phyloP scores from a whole-genome alignment of 1,284 basidiomycete species.

The Ustilago curta region DNA sequence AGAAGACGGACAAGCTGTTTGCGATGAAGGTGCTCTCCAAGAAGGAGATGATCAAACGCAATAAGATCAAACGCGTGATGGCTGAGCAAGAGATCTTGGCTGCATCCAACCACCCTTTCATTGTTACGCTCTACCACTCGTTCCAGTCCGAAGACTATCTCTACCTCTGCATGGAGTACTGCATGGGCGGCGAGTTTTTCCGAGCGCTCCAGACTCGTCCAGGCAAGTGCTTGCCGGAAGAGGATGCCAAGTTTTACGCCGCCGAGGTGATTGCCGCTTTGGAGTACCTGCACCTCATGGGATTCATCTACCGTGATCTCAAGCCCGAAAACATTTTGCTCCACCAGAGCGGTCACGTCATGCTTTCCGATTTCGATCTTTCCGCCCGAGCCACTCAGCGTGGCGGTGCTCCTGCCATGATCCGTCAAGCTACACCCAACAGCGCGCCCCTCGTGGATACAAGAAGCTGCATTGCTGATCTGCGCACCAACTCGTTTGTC shows the following conservation, averaged over 20 bases:
- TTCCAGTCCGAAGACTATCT: constrained; percentile 69
- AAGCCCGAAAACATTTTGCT: constrained; percentile 98
- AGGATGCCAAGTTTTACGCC: constrained; percentile 95
- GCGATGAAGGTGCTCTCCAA: constrained; percentile 70
- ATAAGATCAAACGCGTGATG: constrained; percentile 69
- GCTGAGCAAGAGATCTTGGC: constrained; percentile 68
- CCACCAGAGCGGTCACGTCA: constrained; percentile 99
- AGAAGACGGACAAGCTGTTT: constrained; percentile 61
- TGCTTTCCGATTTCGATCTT: constrained; percentile 98
- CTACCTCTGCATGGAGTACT: constrained; percentile 75
- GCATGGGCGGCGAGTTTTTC: constrained; percentile 99
- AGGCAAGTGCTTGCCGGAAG: constrained; percentile 93
- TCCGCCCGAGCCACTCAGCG: constrained; percentile 86
- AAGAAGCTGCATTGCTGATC: constrained; percentile 94
- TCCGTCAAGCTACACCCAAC: constrained; percentile 87
- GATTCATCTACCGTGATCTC: constrained; percentile 98
- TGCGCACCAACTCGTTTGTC: constrained; percentile 98
- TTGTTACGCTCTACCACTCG: constrained; percentile 68
- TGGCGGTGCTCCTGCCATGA: constrained; percentile 87
- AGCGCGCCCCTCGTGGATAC: constrained; percentile 96
- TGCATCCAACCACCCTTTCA: constrained; percentile 68
- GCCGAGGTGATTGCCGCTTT: constrained; percentile 97
- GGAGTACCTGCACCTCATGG: constrained; percentile 98
- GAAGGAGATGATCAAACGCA: constrained; percentile 69
- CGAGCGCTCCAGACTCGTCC: constrained; percentile 84